These are phyloP conservation scores for Aspergillus sp. DNA, from an alignment of 2,329 filamentous ascomycete species.

Conservation along the genomic window DNA sequence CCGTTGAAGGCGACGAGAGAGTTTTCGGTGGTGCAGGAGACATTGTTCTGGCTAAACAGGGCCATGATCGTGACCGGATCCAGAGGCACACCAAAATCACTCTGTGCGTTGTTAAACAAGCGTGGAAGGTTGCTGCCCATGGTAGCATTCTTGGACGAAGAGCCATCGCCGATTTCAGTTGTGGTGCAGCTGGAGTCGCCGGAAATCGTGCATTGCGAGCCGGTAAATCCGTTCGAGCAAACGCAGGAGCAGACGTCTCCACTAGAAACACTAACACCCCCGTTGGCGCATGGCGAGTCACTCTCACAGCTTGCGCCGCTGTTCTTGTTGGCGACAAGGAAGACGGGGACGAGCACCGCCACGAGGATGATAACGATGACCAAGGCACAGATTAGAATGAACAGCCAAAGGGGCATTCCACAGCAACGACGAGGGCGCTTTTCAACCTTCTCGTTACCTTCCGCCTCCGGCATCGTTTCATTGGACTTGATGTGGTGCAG, in stretches of 20 bases:
- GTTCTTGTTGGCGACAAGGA: conserved; percentile 57
- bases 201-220: conserved; percentile 54
- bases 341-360: conserved; percentile 75
- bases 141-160: conserved; percentile 63
- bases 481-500: conserved; percentile 32
- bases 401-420: conserved; percentile 77
- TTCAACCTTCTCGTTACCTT: conserved; percentile 22
- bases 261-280: conserved; percentile 71
- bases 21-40: conserved; percentile 84
- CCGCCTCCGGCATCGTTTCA: conserved; percentile 19
- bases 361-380: conserved; percentile 72
- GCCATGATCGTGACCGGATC: conserved; percentile 68
- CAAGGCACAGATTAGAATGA: conserved; percentile 65
- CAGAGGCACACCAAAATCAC: conserved; percentile 75
- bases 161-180: conserved; percentile 42
- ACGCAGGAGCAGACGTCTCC: conserved; percentile 76
- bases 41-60: conserved; percentile 70
- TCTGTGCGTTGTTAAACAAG: conserved; percentile 63
- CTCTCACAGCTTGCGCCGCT: conserved; percentile 52
- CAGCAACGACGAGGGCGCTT: conserved; percentile 66
- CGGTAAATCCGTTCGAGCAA: conserved; percentile 84
- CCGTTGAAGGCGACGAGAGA: conserved; percentile 82
- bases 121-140: conserved; percentile 76
- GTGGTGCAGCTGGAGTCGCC: conserved; percentile 58
- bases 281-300: conserved; percentile 70